Evolutionary conservation across 169 alveolate genomes (phyloP).

Genomic region (Toxoplasma gondii): DNA sequence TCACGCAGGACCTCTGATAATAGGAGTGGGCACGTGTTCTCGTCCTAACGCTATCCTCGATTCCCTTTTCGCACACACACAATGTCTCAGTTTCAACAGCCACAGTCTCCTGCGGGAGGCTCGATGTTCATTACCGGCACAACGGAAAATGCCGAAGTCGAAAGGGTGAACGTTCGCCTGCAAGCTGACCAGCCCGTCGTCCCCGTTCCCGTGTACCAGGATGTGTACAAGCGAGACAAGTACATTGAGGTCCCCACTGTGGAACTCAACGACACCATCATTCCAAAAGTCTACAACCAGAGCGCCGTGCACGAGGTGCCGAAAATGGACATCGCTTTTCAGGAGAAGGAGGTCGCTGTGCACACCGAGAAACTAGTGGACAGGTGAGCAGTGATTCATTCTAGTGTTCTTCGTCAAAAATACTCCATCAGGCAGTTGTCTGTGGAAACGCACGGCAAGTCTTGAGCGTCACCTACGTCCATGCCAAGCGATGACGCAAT

Average conservation of each 20-base stretch:
- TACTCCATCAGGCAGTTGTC: too few species aligned
- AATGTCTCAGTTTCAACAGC: neutral
- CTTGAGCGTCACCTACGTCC: too few species aligned
- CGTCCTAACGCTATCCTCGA: neutral
- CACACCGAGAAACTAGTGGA: conserved; percentile 77
- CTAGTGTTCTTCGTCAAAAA: neutral
- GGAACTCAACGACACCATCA: conserved; percentile 80
- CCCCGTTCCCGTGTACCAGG: conserved; percentile 86
- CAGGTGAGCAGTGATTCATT: conserved; percentile 42
- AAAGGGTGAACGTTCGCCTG: conserved; percentile 66
- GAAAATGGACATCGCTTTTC: conserved; percentile 79
- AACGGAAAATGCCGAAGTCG: neutral
- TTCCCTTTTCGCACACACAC: neutral
- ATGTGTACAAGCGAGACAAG: conserved; percentile 82
- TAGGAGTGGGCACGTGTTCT: neutral
- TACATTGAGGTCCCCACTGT: conserved; percentile 83
- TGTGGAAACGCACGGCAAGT: too few species aligned
- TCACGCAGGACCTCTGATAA: neutral
- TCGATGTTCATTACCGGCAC: neutral
- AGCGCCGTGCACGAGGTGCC: conserved; percentile 87
- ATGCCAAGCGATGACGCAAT: too few species aligned
- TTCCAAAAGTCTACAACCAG: conserved; percentile 83
- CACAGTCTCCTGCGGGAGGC: neutral
- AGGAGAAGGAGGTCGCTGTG: conserved; percentile 79
- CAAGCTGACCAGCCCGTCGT: conserved; percentile 87